Conservation (phyloP, 148 eudicot species). For the Fagopyrum esculentum region DNA sequence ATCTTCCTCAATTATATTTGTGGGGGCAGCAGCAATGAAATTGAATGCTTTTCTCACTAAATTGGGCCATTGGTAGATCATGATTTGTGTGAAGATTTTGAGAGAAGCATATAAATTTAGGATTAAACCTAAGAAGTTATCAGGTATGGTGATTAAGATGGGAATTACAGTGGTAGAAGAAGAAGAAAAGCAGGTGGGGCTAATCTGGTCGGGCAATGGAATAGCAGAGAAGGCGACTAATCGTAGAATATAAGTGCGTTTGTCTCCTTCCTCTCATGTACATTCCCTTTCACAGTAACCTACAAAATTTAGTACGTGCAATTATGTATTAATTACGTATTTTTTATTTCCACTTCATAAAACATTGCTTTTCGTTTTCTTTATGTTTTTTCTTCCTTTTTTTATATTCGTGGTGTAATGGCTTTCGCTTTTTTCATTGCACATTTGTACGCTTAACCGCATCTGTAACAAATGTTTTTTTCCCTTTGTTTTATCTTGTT, state of each 20-base stretch:
- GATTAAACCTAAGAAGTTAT: background rate
- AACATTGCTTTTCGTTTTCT: background rate
- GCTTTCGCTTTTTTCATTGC: too few species aligned
- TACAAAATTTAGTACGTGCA: conserved; percentile 8
- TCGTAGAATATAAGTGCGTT: conserved; percentile 7
- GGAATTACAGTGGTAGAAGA: background rate
- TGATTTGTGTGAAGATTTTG: background rate
- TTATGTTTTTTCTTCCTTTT: background rate
- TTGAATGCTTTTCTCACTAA: background rate
- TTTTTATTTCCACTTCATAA: background rate
- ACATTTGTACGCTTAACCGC: too few species aligned
- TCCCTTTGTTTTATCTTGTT: too few species aligned
- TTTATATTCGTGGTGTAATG: too few species aligned
- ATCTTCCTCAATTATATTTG: background rate
- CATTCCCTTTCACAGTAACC: conserved; percentile 2
- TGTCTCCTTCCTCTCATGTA: background rate
- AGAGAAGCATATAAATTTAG: background rate
- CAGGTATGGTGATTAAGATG: background rate
- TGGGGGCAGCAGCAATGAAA: background rate
- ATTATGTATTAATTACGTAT: background rate
- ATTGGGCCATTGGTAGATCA: conserved; percentile 5
- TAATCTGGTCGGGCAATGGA: background rate
- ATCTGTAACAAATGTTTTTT: too few species aligned
- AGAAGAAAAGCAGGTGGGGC: conserved; percentile 3
- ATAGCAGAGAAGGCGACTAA: conserved; percentile 3